Evolutionary conservation across 2,329 filamentous ascomycete species (phyloP).

Genomic region (Diaporthe australafricana): DNA sequence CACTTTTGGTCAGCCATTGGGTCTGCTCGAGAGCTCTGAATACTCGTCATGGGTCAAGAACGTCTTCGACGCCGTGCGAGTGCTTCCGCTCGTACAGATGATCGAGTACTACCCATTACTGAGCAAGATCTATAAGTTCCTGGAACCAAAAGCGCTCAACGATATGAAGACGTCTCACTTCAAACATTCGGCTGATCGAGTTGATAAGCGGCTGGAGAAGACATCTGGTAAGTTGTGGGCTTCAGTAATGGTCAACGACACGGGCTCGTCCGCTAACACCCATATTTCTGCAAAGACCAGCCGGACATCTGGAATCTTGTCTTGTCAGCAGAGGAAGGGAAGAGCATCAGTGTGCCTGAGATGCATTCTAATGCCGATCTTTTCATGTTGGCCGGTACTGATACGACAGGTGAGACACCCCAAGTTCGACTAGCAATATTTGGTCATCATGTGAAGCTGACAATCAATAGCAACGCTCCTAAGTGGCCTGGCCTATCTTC

Average conservation of each 20-base stretch:
- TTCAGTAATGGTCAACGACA: background rate
- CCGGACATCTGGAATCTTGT: conserved; percentile 25
- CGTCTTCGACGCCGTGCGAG: conserved; percentile 41
- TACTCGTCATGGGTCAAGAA: conserved; percentile 45
- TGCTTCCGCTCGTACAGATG: conserved; percentile 19
- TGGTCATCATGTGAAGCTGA: background rate
- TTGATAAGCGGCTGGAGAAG: conserved; percentile 19
- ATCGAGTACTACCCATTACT: conserved; percentile 20
- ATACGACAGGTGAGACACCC: conserved; percentile 28
- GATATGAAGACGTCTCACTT: conserved; percentile 1
- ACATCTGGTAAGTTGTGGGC: conserved; percentile 4
- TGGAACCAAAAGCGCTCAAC: conserved; percentile 4
- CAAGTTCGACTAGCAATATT: background rate
- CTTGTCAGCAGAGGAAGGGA: background rate
- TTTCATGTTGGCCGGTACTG: conserved; percentile 32
- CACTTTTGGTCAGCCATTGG: conserved; percentile 56
- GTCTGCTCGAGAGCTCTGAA: conserved; percentile 45
- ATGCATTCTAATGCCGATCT: conserved; percentile 15
- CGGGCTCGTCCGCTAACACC: background rate
- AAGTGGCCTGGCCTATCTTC: conserved; percentile 9
- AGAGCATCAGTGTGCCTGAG: background rate
- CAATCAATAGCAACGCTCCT: conserved; percentile 20
- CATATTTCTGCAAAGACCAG: background rate
- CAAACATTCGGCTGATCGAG: conserved; percentile 17
- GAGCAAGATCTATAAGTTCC: background rate